A percentile compares a stretch with the other conserved stretches of the same genome.
Evolutionary conservation across 768 basidiomycete species (phyloP).

Genomic region (Termitomyces sp.): DNA sequence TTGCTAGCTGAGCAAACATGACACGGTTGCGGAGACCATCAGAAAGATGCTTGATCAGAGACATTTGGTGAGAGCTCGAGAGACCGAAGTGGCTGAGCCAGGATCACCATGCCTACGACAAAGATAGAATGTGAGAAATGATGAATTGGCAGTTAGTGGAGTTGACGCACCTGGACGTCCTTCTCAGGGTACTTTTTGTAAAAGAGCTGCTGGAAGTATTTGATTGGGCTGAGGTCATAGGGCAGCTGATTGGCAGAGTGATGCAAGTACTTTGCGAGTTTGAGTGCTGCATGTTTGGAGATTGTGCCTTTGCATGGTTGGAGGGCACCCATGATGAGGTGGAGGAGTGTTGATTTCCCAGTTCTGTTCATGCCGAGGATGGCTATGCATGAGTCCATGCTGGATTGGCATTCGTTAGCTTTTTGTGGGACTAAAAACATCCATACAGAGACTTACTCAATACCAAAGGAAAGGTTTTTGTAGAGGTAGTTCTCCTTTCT

Average conservation of each 20-base stretch:
- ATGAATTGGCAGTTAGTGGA: neutral
- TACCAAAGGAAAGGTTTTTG: slow-evolving; percentile 89
- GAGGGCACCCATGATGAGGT: slow-evolving; percentile 81
- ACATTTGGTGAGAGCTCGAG: slow-evolving; percentile 88
- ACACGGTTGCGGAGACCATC: slow-evolving; percentile 97
- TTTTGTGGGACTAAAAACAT: neutral
- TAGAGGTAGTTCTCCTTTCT: slow-evolving; percentile 87
- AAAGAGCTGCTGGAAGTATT: slow-evolving; percentile 88
- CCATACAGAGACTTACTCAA: slow-evolving; percentile 59
- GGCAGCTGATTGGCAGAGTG: slow-evolving; percentile 98
- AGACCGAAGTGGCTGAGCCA: slow-evolving; percentile 96
- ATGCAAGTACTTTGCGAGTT: slow-evolving; percentile 98
- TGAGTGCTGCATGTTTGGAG: slow-evolving; percentile 84
- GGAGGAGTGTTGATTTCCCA: slow-evolving; percentile 88
- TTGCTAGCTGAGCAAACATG: slow-evolving; percentile 92
- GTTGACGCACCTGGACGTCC: slow-evolving; percentile 57
- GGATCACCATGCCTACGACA: slow-evolving; percentile 80
- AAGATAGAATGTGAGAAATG: neutral
- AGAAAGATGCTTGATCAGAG: slow-evolving; percentile 90
- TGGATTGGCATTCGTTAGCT: neutral
- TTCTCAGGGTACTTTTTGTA: slow-evolving; percentile 87
- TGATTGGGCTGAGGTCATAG: slow-evolving; percentile 86
- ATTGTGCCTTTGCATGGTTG: slow-evolving; percentile 84
- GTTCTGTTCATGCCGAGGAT: slow-evolving; percentile 96
- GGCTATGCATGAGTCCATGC: slow-evolving; percentile 93